Evolutionary conservation across 257 asterid genomes (phyloP).

Genomic region (Gentiana macrophylla): DNA sequence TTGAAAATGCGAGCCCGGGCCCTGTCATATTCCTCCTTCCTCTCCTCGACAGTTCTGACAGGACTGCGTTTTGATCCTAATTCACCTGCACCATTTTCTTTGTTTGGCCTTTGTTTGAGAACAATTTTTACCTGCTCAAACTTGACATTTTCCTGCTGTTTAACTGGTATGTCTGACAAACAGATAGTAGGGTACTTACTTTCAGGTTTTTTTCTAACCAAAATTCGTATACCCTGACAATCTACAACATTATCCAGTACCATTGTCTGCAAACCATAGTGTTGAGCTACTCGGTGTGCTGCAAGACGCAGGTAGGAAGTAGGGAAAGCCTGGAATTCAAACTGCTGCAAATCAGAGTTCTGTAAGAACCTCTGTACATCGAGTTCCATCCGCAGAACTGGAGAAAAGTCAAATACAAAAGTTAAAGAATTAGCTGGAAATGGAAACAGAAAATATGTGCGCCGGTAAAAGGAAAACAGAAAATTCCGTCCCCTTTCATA

Average conservation of each 20-base stretch:
- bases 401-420: background rate
- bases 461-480: background rate
- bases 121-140: slow-evolving; percentile 61
- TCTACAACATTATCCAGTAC: slow-evolving; percentile 57
- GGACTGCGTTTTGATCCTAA: slow-evolving; percentile 40
- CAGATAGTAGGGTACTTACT: slow-evolving; percentile 55
- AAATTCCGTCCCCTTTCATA: background rate
- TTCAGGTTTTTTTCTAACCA: slow-evolving; percentile 61
- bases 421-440: background rate
- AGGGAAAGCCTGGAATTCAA: slow-evolving; percentile 86
- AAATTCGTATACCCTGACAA: slow-evolving; percentile 60
- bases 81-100: slow-evolving; percentile 25
- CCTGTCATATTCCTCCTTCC: slow-evolving; percentile 85
- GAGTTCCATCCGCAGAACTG: slow-evolving; percentile 95
- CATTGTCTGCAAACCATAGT: slow-evolving; percentile 79
- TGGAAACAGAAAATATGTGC: background rate
- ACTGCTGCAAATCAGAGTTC: slow-evolving; percentile 47
- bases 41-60: slow-evolving; percentile 76
- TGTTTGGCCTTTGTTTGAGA: slow-evolving; percentile 60
- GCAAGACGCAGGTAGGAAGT: slow-evolving; percentile 96
- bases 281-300: slow-evolving; percentile 96
- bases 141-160: slow-evolving; percentile 47
- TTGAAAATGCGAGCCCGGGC: slow-evolving; percentile 91
- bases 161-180: slow-evolving; percentile 71
- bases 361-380: slow-evolving; percentile 75